Base-by-base conservation (phyloP, 2,329 filamentous ascomycete species). In the Fusarium penzigii region DNA sequence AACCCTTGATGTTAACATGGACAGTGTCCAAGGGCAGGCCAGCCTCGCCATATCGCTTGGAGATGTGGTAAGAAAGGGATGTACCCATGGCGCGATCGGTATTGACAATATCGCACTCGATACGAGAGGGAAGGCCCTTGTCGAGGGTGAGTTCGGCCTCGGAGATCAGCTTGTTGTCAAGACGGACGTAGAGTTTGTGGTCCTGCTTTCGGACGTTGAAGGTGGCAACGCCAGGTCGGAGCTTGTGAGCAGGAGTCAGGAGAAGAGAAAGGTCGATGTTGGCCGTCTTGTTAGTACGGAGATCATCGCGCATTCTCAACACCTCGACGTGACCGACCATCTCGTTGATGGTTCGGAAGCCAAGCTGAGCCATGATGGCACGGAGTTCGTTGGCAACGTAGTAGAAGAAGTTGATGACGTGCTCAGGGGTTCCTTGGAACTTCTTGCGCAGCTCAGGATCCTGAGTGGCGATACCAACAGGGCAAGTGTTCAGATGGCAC, bases 391-490 rank as follows among this genome's bases (percentile, higher is more conserved):
- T 97, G 63, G 93, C 89, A 47, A 97, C 82, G 68, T 97, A 97
- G 78, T 97, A 97, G 78, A 96, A 96, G 80, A 97, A 97, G 81
- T 97, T 97, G 74, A 97, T 97, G 52, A 96, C 92, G 65, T 97
- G 91, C 76, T 97, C 93, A 11, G 93, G 92, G 1, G 90, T 92
- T 56, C 93, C 93, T 62, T 86, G 80, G 74, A 97, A 97, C 76
- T 97, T 97, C 81, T 92, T 89, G 55, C 93, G 85, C 2, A 97
- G 82, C 69, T 93, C 89, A n/a, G 92, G 92, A 65, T 97, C 92
- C 69, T 97, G 93, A 1, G 92, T 96, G 4, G 93, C 93, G 55
- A 97, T 96, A 72, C 93, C 93, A 11, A 97, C 92, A 10, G 92
- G 92, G 76, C 92, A 84, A 3, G 89, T 92, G 68, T 94, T 95